Percentiles rank a stretch among this genome's conserved stretches.
These are phyloP conservation scores for Aspergillus ochraceus DNA, from an alignment of 2,329 filamentous ascomycete species.

Conservation along the genomic window DNA sequence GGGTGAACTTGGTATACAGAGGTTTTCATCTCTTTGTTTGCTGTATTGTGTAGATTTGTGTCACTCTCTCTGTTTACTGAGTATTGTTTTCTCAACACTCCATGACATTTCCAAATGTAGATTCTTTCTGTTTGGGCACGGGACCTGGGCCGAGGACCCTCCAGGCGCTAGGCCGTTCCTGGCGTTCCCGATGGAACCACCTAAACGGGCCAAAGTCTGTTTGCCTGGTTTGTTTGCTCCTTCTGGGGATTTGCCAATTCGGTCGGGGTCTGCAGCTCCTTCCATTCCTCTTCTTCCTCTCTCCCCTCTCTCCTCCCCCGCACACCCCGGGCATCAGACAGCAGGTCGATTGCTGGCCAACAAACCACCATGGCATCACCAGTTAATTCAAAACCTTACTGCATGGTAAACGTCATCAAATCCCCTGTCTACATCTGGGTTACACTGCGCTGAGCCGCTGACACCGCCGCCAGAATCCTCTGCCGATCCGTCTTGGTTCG, in stretches of 20 bases:
- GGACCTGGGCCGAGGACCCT: neutral
- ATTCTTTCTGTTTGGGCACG: neutral
- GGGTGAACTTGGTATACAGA: too few species aligned
- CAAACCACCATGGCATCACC: neutral
- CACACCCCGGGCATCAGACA: neutral
- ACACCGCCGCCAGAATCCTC: constrained; percentile 11
- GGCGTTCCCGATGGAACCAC: neutral
- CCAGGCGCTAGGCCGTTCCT: neutral
- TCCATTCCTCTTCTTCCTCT: neutral
- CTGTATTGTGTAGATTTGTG: too few species aligned
- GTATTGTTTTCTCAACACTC: too few species aligned
- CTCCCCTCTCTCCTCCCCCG: too few species aligned
- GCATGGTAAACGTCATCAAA: neutral
- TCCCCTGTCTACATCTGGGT: neutral
- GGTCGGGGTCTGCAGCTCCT: constrained; percentile 1
- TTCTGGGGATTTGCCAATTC: constrained; percentile 1
- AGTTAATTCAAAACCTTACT: neutral
- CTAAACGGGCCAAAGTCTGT: neutral
- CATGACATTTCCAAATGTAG: too few species aligned
- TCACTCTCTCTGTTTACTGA: too few species aligned
- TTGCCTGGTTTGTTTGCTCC: neutral
- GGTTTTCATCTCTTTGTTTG: too few species aligned
- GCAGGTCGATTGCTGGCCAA: neutral
- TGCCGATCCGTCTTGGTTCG: constrained; percentile 14
- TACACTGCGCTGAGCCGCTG: neutral